phyloP scores from a whole-genome alignment of 1,139 yeast species.

The Geotrichum citri-aurantii region DNA sequence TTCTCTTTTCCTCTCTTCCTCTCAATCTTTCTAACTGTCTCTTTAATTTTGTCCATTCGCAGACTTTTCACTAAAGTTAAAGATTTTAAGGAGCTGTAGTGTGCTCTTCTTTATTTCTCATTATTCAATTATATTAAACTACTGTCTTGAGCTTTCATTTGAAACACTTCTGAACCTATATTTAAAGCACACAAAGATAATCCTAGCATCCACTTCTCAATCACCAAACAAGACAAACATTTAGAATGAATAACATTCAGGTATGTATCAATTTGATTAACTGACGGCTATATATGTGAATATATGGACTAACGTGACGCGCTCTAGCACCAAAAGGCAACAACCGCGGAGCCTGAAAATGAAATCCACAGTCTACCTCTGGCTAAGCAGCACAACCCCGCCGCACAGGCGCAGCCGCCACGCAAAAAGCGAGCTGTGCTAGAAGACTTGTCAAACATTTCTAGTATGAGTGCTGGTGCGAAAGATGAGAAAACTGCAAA shows the following conservation, averaged over 20 bases:
- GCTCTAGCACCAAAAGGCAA: not conserved
- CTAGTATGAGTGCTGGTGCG: not conserved
- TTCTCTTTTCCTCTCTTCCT: not conserved
- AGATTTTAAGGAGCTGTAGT: too few species aligned
- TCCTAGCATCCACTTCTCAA: not conserved
- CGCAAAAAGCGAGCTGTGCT: slow-evolving; percentile 14
- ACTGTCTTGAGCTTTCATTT: not conserved
- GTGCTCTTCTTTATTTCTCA: not conserved
- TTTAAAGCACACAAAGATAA: not conserved
- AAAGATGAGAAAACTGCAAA: not conserved
- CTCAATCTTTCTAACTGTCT: not conserved
- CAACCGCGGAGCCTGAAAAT: slow-evolving; percentile 5
- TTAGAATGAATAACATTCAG: slow-evolving; percentile 1
- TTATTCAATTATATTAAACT: not conserved
- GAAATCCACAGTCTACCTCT: not conserved
- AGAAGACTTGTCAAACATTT: slow-evolving; percentile 9
- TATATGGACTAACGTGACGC: not conserved
- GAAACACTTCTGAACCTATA: not conserved
- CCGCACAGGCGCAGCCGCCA: slow-evolving; percentile 6
- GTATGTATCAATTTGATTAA: not conserved
- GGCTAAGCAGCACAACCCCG: not conserved
- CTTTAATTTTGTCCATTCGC: not conserved
- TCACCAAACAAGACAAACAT: not conserved
- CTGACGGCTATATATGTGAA: not conserved
- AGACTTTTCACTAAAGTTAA: not conserved